phyloP scores from a whole-genome alignment of 306 rosid genomes.

The Vicia sativa region DNA sequence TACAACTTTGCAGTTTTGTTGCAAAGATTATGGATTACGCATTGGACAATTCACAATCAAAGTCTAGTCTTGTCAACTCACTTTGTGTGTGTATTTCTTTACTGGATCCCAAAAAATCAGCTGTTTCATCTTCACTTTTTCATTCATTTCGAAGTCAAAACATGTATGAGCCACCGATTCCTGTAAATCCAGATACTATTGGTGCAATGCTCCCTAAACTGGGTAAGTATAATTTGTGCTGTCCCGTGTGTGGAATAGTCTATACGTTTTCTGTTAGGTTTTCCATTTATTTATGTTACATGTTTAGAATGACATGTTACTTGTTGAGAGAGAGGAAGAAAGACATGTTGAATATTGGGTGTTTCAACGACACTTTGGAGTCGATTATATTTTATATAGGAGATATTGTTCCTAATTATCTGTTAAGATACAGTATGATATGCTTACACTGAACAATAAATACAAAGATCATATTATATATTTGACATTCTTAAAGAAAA shows the following conservation, averaged over 20 bases:
- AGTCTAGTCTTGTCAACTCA: slow-evolving; percentile 85
- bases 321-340: not conserved
- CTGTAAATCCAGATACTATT: slow-evolving; percentile 80
- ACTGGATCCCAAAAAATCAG: slow-evolving; percentile 89
- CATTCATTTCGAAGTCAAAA: slow-evolving; percentile 85
- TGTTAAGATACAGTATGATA: not conserved
- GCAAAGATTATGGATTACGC: slow-evolving; percentile 81
- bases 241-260: not conserved
- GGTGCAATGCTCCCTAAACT: slow-evolving; percentile 92
- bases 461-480: not conserved
- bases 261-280: not conserved
- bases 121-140: slow-evolving; percentile 66
- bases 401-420: not conserved
- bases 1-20: slow-evolving; percentile 69
- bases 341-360: not conserved
- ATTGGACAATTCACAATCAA: slow-evolving; percentile 76
- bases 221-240: slow-evolving; percentile 54
- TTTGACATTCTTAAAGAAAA: slow-evolving; percentile 2
- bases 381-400: not conserved
- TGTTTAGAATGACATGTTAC: slow-evolving; percentile 15
- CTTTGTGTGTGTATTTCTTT: slow-evolving; percentile 91
- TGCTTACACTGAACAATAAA: not conserved
- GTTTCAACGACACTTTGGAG: not conserved
- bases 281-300: slow-evolving; percentile 13
- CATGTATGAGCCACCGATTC: slow-evolving; percentile 75